These are phyloP conservation scores for Protomyces inouyei DNA, from an alignment of 1,139 yeast species.

Conservation along the genomic window DNA sequence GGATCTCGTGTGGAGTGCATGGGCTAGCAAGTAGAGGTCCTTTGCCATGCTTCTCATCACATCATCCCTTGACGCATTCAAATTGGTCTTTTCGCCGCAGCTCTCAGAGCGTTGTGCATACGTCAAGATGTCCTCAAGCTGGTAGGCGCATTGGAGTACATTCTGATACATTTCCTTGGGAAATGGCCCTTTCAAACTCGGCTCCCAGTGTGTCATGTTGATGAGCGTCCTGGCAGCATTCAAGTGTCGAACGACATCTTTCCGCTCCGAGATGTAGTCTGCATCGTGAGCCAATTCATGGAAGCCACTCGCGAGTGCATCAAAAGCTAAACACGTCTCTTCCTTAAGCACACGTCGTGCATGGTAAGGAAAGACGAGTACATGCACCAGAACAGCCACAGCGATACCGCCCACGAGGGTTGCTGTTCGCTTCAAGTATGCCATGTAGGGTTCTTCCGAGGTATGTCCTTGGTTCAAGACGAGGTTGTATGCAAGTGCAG, in stretches of 20 bases:
- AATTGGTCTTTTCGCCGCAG: neutral
- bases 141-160: neutral
- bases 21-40: conserved; percentile 1
- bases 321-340: neutral
- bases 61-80: neutral
- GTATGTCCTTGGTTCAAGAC: neutral
- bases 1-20: conserved; percentile 1
- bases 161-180: neutral
- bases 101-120: neutral
- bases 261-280: neutral
- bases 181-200: conserved; percentile 5
- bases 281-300: neutral
- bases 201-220: conserved; percentile 3
- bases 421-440: conserved; percentile 3
- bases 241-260: neutral
- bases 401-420: conserved; percentile 1
- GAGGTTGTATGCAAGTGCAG: conserved; percentile 11
- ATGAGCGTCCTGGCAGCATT: neutral
- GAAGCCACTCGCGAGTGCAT: neutral
- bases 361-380: neutral
- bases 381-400: neutral
- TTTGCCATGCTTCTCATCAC: neutral
- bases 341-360: conserved; percentile 7
- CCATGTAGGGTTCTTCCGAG: neutral
- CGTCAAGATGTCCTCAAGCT: neutral